Percentiles rank a stretch among this genome's conserved stretches.
Conservation (phyloP, 306 rosid species). For the Fagus crenata region DNA sequence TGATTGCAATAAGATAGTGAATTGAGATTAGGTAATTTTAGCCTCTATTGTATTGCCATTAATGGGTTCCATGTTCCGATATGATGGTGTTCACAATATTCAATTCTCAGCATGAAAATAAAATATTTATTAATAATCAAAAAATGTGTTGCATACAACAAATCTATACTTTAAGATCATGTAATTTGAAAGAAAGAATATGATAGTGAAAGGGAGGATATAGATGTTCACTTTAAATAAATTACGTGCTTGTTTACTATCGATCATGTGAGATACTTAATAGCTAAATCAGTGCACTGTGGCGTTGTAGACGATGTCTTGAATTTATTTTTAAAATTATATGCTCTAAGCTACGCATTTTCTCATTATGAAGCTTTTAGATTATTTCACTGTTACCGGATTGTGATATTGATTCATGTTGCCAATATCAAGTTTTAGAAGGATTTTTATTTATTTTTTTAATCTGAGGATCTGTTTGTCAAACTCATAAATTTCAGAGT, state of each 20-base stretch:
- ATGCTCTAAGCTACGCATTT: background rate
- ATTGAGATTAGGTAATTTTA: background rate
- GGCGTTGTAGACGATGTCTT: background rate
- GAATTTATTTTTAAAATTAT: background rate
- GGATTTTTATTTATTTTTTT: background rate
- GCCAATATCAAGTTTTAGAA: background rate
- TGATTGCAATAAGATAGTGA: background rate
- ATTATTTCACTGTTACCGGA: background rate
- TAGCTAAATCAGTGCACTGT: background rate
- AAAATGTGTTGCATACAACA: background rate
- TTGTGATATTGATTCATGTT: background rate
- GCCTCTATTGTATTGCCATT: background rate
- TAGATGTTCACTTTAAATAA: background rate
- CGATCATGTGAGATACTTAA: background rate
- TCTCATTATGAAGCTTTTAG: background rate
- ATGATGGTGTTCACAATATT: background rate
- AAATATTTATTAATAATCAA: background rate
- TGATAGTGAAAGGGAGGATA: background rate
- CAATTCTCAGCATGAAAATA: background rate
- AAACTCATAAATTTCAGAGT: background rate
- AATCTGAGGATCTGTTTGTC: background rate
- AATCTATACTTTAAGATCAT: background rate
- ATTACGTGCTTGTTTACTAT: background rate
- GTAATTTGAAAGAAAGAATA: background rate
- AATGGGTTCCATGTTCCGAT: background rate